Evolutionary conservation across 169 alveolate genomes (phyloP), one percentile per base, ranked within the genome.

Genomic region (Plasmodium chabaudi): DNA sequence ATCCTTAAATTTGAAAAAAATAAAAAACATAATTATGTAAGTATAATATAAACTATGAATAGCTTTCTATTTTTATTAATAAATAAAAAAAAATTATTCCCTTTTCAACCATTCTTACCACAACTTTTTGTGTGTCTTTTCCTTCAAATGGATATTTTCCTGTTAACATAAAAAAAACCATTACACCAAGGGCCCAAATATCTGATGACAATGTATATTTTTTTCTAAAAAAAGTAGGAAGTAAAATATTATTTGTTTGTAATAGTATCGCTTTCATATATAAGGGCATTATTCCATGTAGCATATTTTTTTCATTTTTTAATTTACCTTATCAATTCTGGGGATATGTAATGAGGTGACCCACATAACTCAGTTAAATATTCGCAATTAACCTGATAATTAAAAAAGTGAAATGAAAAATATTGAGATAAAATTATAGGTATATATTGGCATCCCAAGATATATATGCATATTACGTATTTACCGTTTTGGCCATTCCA

Each of bases 101-200:
- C n/a, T 19, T 69, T 60, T 63, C 5, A 2, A 53, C 4, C 0
- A 23, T 9, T 42, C 86, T 69, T 73, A 92, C 95, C 65, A 89
- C 95, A 55, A 92, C 89, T n/a, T 72, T 87, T 23, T 86, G 86
- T 21, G 95, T 79, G 72, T 89, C 87, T 60, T 75, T 61, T 61
- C 95, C 95, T 56, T 90, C 95, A 87, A 93, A 93, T 10, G 95
- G 95, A 46, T 93, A 93, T 49, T 89, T 67, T 19, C 95, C 95
- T 57, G 88, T 90, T 23, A 93, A 79, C 95, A 93, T 93, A 69
- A 93, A 71, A 59, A 79, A 93, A 34, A 91, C 86, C 93, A 91
- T 68, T 25, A 93, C 94, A 9, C 95, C 95, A 9, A 89, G 86
- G 27, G 95, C 95, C 95, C 95, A 93, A 87, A 93, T 93, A 53